Percentiles rank a stretch among this genome's conserved stretches.
These are phyloP conservation scores for Arthroderma sp. DNA, from an alignment of 2,329 filamentous ascomycete genomes.

Conservation along the genomic window DNA sequence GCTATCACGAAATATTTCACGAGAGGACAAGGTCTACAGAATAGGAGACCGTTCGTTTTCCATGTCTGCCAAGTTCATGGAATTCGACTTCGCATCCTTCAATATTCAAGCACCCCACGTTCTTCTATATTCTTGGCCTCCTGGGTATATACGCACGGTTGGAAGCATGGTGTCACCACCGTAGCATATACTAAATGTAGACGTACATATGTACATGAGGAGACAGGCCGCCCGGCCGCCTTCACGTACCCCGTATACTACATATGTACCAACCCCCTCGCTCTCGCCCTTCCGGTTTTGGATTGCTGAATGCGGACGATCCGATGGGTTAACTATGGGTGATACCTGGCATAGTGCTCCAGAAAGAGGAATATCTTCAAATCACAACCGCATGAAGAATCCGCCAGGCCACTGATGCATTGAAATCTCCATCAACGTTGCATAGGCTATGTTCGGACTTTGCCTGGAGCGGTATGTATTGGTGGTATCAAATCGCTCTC, in stretches of 20 bases:
- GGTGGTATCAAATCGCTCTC: background rate
- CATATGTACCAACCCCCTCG: background rate
- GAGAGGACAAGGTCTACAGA: background rate
- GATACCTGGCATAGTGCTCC: background rate
- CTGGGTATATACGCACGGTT: background rate
- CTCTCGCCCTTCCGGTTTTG: background rate
- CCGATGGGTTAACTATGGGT: background rate
- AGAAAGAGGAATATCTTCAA: background rate
- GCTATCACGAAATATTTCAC: background rate
- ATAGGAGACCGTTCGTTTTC: background rate
- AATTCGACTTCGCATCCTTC: background rate
- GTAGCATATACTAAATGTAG: background rate
- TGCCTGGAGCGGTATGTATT: background rate
- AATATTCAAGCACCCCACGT: background rate
- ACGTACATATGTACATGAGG: background rate
- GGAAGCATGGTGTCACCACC: no score
- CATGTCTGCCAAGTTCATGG: background rate
- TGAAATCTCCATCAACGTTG: background rate
- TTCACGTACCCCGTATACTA: no score
- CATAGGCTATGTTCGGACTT: background rate
- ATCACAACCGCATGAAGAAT: background rate
- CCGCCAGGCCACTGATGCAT: background rate
- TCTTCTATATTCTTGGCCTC: background rate
- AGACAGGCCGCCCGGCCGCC: background rate
- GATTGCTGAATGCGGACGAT: background rate